Evolutionary conservation across 208 protist species (phyloP).

Genomic region (Herpetomonas samuelpessoai): DNA sequence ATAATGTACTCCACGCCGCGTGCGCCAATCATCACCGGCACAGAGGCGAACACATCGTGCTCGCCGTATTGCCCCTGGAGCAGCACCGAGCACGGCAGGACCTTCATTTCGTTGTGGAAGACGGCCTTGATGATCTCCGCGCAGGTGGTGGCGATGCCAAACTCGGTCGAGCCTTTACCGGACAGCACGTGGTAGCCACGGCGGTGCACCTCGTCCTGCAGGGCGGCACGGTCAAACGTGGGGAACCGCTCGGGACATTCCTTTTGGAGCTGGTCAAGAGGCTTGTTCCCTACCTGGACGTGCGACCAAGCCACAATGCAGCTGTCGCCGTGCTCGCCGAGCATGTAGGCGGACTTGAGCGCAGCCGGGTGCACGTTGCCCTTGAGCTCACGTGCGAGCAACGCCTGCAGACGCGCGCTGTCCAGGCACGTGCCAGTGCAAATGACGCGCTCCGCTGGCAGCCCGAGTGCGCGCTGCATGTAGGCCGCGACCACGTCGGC

Average conservation of each 20-base stretch:
- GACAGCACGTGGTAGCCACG: conserved; percentile 40
- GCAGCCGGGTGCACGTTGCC: conserved; percentile 28
- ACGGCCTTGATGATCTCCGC: conserved; percentile 37
- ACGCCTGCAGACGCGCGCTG: conserved; percentile 35
- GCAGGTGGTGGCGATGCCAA: conserved; percentile 34
- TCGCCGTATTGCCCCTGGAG: conserved; percentile 42
- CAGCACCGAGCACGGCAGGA: conserved; percentile 43
- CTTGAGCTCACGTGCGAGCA: conserved; percentile 26
- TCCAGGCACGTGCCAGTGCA: conserved; percentile 44
- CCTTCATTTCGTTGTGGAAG: conserved; percentile 44
- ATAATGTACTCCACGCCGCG: conserved; percentile 35
- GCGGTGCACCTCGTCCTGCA: conserved; percentile 38
- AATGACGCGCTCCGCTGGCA: conserved; percentile 39
- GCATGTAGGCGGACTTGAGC: conserved; percentile 47
- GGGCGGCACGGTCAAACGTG: conserved; percentile 27
- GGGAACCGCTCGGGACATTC: conserved; percentile 36
- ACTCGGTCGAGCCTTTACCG: conserved; percentile 48
- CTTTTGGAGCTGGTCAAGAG: conserved; percentile 33
- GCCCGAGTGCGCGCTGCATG: conserved; percentile 30
- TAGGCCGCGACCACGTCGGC: conserved; percentile 37
- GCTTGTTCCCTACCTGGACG: conserved; percentile 28
- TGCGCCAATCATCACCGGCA: conserved; percentile 33
- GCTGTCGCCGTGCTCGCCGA: conserved; percentile 50
- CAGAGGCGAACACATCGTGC: conserved; percentile 32
- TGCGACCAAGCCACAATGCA: conserved; percentile 45